phyloP scores from a whole-genome alignment of 2,329 filamentous ascomycete genomes.

The Colletotrichum lindemuthianum region DNA sequence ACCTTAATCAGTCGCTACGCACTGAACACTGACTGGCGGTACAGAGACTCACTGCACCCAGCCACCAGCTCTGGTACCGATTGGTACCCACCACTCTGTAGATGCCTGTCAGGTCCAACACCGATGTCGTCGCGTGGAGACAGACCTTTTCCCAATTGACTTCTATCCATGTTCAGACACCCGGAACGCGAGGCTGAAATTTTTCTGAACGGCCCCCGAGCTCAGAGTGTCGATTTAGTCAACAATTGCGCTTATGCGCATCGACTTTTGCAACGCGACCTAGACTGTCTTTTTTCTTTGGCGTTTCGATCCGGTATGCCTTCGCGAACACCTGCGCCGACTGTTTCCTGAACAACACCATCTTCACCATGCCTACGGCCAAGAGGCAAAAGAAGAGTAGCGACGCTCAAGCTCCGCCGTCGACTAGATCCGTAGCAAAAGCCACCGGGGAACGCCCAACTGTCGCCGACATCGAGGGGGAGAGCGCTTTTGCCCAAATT shows the following conservation, averaged over 20 bases:
- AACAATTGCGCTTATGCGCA: slow-evolving; percentile 32
- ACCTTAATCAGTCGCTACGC: too few relatives aligned
- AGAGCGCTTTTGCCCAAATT: slow-evolving; percentile 77
- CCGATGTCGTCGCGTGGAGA: slow-evolving; percentile 16
- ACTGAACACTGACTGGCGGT: too few relatives aligned
- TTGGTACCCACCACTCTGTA: too few relatives aligned
- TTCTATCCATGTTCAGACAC: slow-evolving; percentile 2
- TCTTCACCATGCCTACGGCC: slow-evolving; percentile 62
- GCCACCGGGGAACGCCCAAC: slow-evolving; percentile 65
- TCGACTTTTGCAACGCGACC: slow-evolving; percentile 42
- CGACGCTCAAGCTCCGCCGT: slow-evolving; percentile 47
- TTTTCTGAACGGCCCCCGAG: slow-evolving; percentile 34
- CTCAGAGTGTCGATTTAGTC: slow-evolving; percentile 22
- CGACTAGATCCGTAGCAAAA: slow-evolving; percentile 50
- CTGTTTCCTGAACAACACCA: slow-evolving; percentile 15
- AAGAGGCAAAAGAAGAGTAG: slow-evolving; percentile 67
- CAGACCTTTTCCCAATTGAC: too few relatives aligned
- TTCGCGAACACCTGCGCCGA: slow-evolving; percentile 7
- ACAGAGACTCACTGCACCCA: too few relatives aligned
- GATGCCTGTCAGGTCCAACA: too few relatives aligned
- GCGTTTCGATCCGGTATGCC: slow-evolving; percentile 13
- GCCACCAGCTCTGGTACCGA: too few relatives aligned
- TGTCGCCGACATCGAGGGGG: slow-evolving; percentile 75
- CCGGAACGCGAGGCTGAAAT: slow-evolving; percentile 48
- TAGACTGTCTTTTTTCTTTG: not conserved